phyloP scores from a whole-genome alignment of 164 flowering plant genomes.

The Liriodendron chinense region DNA sequence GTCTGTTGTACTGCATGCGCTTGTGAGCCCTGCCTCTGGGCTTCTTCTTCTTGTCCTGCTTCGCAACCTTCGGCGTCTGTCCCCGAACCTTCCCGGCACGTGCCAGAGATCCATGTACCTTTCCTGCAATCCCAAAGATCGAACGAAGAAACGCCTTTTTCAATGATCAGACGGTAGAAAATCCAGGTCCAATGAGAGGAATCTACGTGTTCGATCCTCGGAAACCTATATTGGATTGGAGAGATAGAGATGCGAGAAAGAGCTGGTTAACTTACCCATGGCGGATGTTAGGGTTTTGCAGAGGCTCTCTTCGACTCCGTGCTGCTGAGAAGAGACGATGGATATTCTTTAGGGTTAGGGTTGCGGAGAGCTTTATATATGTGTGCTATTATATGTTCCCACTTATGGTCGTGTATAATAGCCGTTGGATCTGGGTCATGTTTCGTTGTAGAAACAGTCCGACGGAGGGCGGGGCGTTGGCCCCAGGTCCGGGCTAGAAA shows the following conservation, averaged over 20 bases:
- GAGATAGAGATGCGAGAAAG: no score
- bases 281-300: not conserved
- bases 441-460: no score
- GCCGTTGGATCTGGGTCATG: no score
- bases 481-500: no score
- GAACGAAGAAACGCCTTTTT: not conserved
- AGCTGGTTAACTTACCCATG: slow-evolving; percentile 5
- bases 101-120: slow-evolving; percentile 90
- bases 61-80: slow-evolving; percentile 85
- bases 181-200: not conserved
- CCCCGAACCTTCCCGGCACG: slow-evolving; percentile 98
- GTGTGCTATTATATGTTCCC: no score
- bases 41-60: slow-evolving; percentile 95
- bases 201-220: not conserved
- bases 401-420: no score
- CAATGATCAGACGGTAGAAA: not conserved
- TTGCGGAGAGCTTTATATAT: not conserved
- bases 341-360: not conserved
- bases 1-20: slow-evolving; percentile 89
- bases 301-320: not conserved
- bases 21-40: slow-evolving; percentile 92
- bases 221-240: not conserved
- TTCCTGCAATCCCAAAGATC: slow-evolving; percentile 41
- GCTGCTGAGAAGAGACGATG: not conserved
- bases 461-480: no score